Percentiles rank a stretch among this genome's conserved stretches.
phyloP scores from a whole-genome alignment of 208 protist species.

The Crithidia mellificae region DNA sequence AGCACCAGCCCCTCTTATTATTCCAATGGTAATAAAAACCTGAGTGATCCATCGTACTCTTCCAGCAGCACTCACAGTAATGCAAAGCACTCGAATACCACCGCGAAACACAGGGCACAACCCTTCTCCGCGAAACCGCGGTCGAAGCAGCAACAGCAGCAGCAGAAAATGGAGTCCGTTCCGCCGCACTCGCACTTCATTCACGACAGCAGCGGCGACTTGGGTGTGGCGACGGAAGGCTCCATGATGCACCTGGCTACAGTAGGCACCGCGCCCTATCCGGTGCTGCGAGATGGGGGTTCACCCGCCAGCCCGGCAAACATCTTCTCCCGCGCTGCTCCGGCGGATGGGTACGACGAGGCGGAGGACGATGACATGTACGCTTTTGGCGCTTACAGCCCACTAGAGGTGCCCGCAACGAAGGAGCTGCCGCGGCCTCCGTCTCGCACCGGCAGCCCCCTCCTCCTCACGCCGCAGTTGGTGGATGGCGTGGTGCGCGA shows the following conservation, averaged over 20 bases:
- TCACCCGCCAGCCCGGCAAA: background rate
- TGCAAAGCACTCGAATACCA: background rate
- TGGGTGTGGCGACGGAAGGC: too few species aligned
- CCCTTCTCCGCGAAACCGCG: background rate
- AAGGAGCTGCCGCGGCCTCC: background rate
- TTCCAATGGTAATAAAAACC: too few species aligned
- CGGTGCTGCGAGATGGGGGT: background rate
- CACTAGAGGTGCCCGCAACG: background rate
- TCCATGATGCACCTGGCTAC: background rate
- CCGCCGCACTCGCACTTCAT: too few species aligned
- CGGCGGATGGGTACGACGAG: background rate
- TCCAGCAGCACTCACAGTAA: background rate
- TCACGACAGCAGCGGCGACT: background rate
- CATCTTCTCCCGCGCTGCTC: background rate
- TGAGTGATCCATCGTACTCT: background rate
- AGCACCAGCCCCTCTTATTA: background rate
- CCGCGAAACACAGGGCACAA: background rate
- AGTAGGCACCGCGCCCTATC: background rate
- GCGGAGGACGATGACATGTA: constrained; percentile 4
- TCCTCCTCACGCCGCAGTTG: background rate
- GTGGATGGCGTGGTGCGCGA: background rate
- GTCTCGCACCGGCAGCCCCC: background rate
- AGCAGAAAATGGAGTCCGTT: too few species aligned
- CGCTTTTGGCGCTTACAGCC: background rate
- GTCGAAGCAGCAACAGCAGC: background rate